These are phyloP conservation scores for Cordyceps pruinosa DNA, from an alignment of 2,329 filamentous ascomycete species.

Conservation along the genomic window DNA sequence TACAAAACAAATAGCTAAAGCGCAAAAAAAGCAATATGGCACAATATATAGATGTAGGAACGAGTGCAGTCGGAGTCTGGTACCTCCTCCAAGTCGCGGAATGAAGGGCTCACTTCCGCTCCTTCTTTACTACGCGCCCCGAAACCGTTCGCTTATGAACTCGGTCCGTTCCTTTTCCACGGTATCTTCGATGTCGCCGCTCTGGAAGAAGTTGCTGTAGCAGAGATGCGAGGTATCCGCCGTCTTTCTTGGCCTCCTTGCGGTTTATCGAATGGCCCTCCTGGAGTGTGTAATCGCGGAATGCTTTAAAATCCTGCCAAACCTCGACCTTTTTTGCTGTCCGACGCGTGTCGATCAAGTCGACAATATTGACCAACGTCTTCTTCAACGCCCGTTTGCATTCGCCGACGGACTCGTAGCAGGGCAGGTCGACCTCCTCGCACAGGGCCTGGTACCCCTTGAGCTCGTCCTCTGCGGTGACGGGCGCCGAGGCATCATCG, in stretches of 20 bases:
- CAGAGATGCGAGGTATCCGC: constrained; percentile 19
- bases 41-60: too few relatives aligned
- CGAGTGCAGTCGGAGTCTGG: too few relatives aligned
- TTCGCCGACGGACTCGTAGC: constrained; percentile 14
- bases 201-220: constrained; percentile 14
- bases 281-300: constrained; percentile 21
- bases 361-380: constrained; percentile 26
- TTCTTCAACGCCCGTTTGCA: constrained; percentile 21
- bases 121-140: background rate
- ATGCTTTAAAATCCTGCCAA: constrained; percentile 22
- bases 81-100: background rate
- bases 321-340: constrained; percentile 19
- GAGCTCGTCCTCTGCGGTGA: constrained; percentile 15
- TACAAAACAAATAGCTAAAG: too few relatives aligned
- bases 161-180: constrained; percentile 29
- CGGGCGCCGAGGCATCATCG: background rate
- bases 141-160: background rate
- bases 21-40: too few relatives aligned
- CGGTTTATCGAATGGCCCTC: constrained; percentile 16
- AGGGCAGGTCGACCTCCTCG: constrained; percentile 21
- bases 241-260: constrained; percentile 20
- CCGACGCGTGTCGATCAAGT: constrained; percentile 25
- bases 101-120: background rate
- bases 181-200: constrained; percentile 40
- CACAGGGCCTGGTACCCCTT: constrained; percentile 22